Conservation (phyloP, 1,284 basidiomycete species). For the Naganishia sp. region DNA sequence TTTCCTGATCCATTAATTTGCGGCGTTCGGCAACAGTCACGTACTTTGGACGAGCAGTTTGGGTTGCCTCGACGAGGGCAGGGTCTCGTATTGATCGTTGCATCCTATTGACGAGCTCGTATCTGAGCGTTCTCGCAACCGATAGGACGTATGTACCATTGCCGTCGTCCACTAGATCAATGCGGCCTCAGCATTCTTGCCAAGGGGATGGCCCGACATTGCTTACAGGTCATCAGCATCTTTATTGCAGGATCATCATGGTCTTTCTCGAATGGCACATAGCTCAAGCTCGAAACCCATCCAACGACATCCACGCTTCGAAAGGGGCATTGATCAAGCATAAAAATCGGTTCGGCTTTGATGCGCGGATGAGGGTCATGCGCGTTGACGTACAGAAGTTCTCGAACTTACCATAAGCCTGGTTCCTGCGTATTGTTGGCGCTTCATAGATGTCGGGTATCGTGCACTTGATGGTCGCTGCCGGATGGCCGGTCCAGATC, state of each 20-base stretch:
- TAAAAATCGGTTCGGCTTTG: constrained; percentile 25
- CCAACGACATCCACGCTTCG: constrained; percentile 26
- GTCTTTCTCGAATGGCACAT: constrained; percentile 14
- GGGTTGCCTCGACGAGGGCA: background rate
- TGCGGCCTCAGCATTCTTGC: background rate
- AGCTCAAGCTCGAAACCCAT: constrained; percentile 27
- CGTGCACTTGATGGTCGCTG: constrained; percentile 25
- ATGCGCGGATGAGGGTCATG: background rate
- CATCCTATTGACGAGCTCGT: constrained; percentile 4
- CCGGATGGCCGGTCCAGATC: constrained; percentile 23
- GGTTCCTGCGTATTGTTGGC: constrained; percentile 15
- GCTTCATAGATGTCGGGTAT: constrained; percentile 19
- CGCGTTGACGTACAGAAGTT: too few relatives aligned
- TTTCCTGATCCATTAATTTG: background rate
- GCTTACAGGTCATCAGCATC: constrained; percentile 22
- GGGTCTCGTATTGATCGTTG: background rate
- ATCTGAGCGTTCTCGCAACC: constrained; percentile 12
- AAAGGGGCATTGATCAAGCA: constrained; percentile 29
- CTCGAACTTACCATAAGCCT: background rate
- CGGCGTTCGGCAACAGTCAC: constrained; percentile 10
- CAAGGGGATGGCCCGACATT: background rate
- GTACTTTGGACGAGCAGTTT: background rate
- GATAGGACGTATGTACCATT: constrained; percentile 21
- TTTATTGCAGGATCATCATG: constrained; percentile 12
- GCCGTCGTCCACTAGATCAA: constrained; percentile 24